Percentiles rank a stretch among this genome's conserved stretches.
These are phyloP conservation scores for Trichoderma aggressivum DNA, from an alignment of 2,329 filamentous ascomycete species.

Conservation along the genomic window DNA sequence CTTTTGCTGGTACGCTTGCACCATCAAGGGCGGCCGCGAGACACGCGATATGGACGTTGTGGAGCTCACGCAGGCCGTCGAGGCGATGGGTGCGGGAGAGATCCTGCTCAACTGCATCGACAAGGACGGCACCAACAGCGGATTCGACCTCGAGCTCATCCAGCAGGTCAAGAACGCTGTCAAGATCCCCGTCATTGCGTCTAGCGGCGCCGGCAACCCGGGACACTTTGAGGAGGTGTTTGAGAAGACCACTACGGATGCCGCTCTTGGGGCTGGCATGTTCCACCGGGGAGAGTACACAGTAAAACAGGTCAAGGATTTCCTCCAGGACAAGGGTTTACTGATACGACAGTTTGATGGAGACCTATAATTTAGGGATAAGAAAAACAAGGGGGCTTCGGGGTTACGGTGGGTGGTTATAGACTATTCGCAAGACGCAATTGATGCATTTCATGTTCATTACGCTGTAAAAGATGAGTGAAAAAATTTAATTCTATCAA, in stretches of 20 bases:
- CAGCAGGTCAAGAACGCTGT: conserved; percentile 81
- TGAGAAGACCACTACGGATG: conserved; percentile 78
- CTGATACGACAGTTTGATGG: conserved; percentile 77
- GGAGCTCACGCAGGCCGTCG: conserved; percentile 81
- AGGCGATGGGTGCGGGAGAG: conserved; percentile 94
- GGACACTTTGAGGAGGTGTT: conserved; percentile 91
- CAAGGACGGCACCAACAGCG: conserved; percentile 88
- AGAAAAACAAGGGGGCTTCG: not conserved
- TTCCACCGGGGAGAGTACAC: conserved; percentile 96
- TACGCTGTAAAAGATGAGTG: not conserved
- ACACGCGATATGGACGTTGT: conserved; percentile 91
- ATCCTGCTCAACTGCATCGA: conserved; percentile 97
- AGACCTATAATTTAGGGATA: conserved; percentile 29
- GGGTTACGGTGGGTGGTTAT: not conserved
- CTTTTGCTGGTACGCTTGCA: conserved; percentile 96
- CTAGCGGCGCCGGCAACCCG: conserved; percentile 85
- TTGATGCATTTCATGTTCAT: not conserved
- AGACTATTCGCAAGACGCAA: conserved; percentile 4
- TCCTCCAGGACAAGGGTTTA: conserved; percentile 67
- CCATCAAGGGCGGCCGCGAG: conserved; percentile 91
- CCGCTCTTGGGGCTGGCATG: conserved; percentile 92
- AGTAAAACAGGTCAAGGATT: conserved; percentile 88
- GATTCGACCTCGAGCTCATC: conserved; percentile 92
- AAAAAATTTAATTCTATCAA: not conserved
- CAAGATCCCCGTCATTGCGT: conserved; percentile 91